A percentile compares a stretch with the other conserved stretches of the same genome.
Conservation (phyloP, 108 stramenopile species). For the Pseudonitzschia multiseries region DNA sequence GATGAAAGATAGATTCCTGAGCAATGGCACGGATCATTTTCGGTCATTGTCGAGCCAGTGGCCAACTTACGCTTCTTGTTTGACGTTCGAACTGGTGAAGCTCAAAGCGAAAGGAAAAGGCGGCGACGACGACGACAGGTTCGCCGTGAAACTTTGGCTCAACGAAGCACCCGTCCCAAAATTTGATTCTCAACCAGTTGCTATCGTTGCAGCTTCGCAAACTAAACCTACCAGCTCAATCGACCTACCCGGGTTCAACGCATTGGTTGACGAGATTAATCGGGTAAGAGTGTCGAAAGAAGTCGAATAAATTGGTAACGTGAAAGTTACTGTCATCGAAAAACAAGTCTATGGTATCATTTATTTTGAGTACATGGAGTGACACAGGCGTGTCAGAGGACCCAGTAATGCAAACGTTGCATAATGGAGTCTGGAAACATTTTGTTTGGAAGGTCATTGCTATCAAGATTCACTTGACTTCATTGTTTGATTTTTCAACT, state of each 20-base stretch:
- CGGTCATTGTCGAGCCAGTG: not conserved
- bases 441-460: no score
- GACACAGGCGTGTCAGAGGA: no score
- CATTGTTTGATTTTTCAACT: not conserved
- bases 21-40: conserved; percentile 19
- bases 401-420: no score
- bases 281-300: not conserved
- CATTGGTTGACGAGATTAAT: not conserved
- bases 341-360: no score
- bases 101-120: not conserved
- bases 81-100: conserved; percentile 3
- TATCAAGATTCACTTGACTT: not conserved
- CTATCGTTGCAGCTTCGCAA: not conserved
- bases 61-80: not conserved
- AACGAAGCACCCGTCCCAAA: not conserved
- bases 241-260: not conserved
- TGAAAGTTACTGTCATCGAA: no score
- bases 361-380: no score
- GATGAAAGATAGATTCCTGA: conserved; percentile 68
- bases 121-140: not conserved
- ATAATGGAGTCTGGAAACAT: no score
- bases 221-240: not conserved
- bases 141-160: not conserved
- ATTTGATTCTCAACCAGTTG: not conserved
- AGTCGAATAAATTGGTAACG: no score